Percentiles rank a stretch among this genome's conserved stretches.
Evolutionary conservation across 2,329 filamentous ascomycete genomes (phyloP).

Genomic region (Fusarium domesticum): DNA sequence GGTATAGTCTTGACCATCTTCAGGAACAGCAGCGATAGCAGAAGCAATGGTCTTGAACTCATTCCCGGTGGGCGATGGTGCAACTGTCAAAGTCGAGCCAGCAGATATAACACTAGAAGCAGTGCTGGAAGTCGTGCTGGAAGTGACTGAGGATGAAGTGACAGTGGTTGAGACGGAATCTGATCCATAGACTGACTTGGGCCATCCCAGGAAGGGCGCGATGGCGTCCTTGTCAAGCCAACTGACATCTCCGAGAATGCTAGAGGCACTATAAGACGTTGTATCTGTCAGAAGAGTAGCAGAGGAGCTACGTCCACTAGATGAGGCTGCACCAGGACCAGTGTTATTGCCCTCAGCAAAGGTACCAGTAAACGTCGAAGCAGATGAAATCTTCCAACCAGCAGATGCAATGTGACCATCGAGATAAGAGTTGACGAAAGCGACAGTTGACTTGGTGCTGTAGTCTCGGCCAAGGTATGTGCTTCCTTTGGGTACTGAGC

Average conservation of each 20-base stretch:
- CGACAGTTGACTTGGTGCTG: conserved; percentile 23
- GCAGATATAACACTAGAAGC: neutral
- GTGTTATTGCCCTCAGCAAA: conserved; percentile 35
- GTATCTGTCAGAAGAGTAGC: conserved; percentile 34
- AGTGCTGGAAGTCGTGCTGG: conserved; percentile 11
- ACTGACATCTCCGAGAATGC: conserved; percentile 30
- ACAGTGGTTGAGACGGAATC: neutral
- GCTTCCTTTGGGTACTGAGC: conserved; percentile 22
- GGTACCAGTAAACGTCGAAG: conserved; percentile 26
- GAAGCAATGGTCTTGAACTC: conserved; percentile 42
- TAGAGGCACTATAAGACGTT: conserved; percentile 50
- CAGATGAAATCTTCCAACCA: conserved; percentile 26
- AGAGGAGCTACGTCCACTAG: conserved; percentile 19
- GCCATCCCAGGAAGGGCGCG: conserved; percentile 29
- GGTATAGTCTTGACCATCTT: conserved; percentile 22
- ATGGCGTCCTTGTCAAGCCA: conserved; percentile 33
- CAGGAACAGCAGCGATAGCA: conserved; percentile 41
- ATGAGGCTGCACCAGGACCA: conserved; percentile 27
- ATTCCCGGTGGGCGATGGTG: conserved; percentile 34
- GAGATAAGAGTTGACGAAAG: conserved; percentile 31
- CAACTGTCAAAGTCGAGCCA: conserved; percentile 25
- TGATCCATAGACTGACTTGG: conserved; percentile 27
- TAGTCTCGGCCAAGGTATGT: conserved; percentile 32
- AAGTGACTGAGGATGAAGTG: conserved; percentile 5
- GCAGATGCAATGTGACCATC: conserved; percentile 27